Base-by-base conservation (phyloP, 2,329 filamentous ascomycete genomes). In the Dryadomyces quercus-mongolicae region DNA sequence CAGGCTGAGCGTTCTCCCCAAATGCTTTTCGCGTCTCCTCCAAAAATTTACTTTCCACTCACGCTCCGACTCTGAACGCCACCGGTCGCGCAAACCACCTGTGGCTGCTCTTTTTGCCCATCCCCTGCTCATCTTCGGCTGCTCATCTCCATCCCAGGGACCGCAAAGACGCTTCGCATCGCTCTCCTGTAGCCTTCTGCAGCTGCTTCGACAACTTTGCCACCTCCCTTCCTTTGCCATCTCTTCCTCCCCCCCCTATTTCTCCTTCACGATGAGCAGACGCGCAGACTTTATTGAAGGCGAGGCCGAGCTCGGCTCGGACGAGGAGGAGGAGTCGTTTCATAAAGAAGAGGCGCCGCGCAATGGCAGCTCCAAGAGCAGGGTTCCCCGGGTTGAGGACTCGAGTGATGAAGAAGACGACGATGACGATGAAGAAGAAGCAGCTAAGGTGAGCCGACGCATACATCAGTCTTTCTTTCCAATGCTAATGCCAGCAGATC, bases 361-460 rank as follows among this genome's bases (percentile, higher is more conserved):
- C 60, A 86, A 88, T 58, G 83, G 71, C n/a, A n/a, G n/a, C 48
- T 61, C 68, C 52, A 73, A 74, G 65, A 68, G 74, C 56, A 67
- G 70, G 57, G 61, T 63, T n/a, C 63, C 65, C 1, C 60, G 54
- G 50, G 70, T 88, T 54, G 85, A 92, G 63, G 90, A 95, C 69
- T 95, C 88, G 0, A 94, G 88, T 62, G 90, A 95, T 62, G 90
- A 95, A 65, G 90, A 94, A 59, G 88, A 95, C 38, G 88, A 94
- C 54, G 89, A 95, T 56, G 90, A 95, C 56, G 90, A 95, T 61
- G 86, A 90, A 65, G 90, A 93, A 66, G 89, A 88, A 63, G 85
- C 82, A 59, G 80, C 82, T 61, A 85, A 82, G 68, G 87, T 93
- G 71, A 49, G 55, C 20, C 21, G 20, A 9, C n/a, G 25, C 21